Base-by-base conservation (phyloP, 2,329 filamentous ascomycete genomes). In the Colletotrichum siamense region DNA sequence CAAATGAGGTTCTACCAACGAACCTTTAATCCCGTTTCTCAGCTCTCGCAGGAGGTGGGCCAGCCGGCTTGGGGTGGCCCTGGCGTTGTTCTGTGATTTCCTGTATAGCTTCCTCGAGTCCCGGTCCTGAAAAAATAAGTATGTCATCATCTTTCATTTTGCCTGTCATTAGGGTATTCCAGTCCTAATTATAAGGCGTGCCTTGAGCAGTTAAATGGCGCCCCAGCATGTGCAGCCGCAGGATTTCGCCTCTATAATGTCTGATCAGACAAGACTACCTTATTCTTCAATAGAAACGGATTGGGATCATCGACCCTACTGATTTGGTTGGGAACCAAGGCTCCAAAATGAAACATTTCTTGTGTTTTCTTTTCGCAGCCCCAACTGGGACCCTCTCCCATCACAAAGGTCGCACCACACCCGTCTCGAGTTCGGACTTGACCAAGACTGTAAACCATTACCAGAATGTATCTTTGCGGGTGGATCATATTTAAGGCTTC, bases 241-340 rank as follows among this genome's bases (percentile, higher is more conserved):
- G 39, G 4, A 12, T 0, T n/a, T 1, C 9, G 0, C 18, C 18
- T 12, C 18, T 6, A 0, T 0, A 49, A 49, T 49, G 5, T n/a
- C 39, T n/a, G 0, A 12, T 12, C 9, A n/a, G 18, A n/a, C 18
- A 1, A 44, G 1, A 12, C 39, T n/a, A 32, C 30, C 30, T 32
- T 32, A 12, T n/a, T 49, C 18, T 49, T n/a, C 39, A 12, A 49
- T 6, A n/a, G 39, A 0, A 44, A 44, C 5, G 2, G 0, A 18
- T 44, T 18, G 36, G 8, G 8, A 5, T 5, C 5, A 44, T 44
- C 16, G 2, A 9, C 5, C 5, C 10, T 8, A 3, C 36, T 2
- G 16, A 9, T 39, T 18, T 9, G 36, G 39, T 44, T 49, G 2
- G 4, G 39, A 49, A 44, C 8, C 16, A 44, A 44, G 16, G 16